phyloP scores from a whole-genome alignment of 1,284 basidiomycete species.

The Tremellales sp. region DNA sequence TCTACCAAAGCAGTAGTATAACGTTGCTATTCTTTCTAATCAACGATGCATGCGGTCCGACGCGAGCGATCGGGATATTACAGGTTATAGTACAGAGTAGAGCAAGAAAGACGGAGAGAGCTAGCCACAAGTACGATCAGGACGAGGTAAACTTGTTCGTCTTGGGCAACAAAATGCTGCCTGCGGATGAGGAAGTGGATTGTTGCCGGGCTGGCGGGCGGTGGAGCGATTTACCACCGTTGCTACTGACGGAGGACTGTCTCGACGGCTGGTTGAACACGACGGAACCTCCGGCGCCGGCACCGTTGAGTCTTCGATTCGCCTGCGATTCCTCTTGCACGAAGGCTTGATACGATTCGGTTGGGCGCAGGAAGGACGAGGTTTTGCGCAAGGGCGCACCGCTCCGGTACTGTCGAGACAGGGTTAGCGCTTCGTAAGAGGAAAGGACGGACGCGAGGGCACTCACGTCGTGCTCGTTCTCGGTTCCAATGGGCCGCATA shows the following conservation, averaged over 20 bases:
- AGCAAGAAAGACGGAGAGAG: too few relatives aligned
- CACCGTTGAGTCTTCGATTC: slow-evolving; percentile 20
- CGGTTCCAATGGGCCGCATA: slow-evolving; percentile 1
- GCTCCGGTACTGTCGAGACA: background rate
- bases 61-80: too few relatives aligned
- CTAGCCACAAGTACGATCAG: too few relatives aligned
- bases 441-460: background rate
- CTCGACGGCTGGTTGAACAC: slow-evolving; percentile 8
- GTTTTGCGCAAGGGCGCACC: background rate
- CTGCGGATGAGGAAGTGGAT: background rate
- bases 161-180: background rate
- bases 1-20: too few relatives aligned
- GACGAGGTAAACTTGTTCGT: slow-evolving; percentile 1
- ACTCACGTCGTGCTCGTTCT: slow-evolving; percentile 5
- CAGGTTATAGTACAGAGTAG: too few relatives aligned
- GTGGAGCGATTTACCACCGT: background rate
- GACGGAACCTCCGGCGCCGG: slow-evolving; percentile 23
- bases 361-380: slow-evolving; percentile 2
- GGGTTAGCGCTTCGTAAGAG: background rate
- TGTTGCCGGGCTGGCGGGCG: background rate
- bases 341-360: slow-evolving; percentile 18
- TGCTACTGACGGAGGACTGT: background rate
- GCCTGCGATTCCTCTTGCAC: slow-evolving; percentile 29
- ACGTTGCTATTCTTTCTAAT: too few relatives aligned
- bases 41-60: too few relatives aligned